phyloP scores from a whole-genome alignment of 495 filamentous ascomycete species.

The Zalerion maritima region DNA sequence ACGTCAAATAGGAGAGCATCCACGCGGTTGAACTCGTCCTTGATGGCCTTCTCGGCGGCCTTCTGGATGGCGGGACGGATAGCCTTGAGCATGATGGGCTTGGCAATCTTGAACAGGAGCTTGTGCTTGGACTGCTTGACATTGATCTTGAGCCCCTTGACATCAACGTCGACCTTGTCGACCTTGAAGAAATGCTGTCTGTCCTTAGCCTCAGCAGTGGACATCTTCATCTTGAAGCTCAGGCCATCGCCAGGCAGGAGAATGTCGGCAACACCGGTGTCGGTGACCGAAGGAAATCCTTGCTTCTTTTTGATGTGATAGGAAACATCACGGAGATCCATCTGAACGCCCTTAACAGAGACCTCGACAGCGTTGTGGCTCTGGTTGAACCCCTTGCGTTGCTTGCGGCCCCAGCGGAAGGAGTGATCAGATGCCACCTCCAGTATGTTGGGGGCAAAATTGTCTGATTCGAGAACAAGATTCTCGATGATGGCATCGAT shows the following conservation, averaged over 20 bases:
- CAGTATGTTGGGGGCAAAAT: constrained; percentile 87
- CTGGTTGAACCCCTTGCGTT: constrained; percentile 48
- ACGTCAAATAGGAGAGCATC: constrained; percentile 60
- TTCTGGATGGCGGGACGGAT: constrained; percentile 74
- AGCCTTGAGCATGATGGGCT: constrained; percentile 72
- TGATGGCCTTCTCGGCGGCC: constrained; percentile 76
- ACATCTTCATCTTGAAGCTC: constrained; percentile 81
- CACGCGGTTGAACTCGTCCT: constrained; percentile 53
- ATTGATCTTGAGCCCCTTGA: constrained; percentile 80
- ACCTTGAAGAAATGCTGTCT: constrained; percentile 82
- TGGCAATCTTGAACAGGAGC: constrained; percentile 72
- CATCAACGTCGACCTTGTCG: constrained; percentile 69
- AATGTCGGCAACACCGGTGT: constrained; percentile 82
- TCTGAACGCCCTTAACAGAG: constrained; percentile 77
- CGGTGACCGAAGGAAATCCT: constrained; percentile 82
- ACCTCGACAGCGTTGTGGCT: constrained; percentile 71
- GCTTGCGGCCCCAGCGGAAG: constrained; percentile 88
- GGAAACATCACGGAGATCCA: constrained; percentile 74
- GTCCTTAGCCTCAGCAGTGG: constrained; percentile 64
- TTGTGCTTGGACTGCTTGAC: constrained; percentile 91
- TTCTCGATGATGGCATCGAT: constrained; percentile 89
- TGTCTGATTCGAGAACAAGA: constrained; percentile 87
- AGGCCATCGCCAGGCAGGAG: constrained; percentile 78
- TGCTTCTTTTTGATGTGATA: constrained; percentile 95
- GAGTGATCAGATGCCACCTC: constrained; percentile 90